Base-by-base conservation (phyloP, 2,329 filamentous ascomycete species). In the Zymoseptoria tritici region DNA sequence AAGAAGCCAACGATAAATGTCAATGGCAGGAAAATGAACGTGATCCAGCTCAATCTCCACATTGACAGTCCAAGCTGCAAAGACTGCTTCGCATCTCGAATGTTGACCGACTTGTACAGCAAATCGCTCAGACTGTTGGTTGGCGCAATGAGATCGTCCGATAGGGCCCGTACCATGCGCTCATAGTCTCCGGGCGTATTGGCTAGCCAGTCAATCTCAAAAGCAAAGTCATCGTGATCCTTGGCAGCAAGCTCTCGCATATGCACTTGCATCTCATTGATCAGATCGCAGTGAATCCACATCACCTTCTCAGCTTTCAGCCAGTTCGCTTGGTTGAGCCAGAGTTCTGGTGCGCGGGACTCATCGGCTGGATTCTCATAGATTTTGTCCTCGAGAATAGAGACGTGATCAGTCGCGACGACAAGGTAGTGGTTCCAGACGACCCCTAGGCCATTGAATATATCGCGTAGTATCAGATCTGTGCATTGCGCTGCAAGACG, bases 21-120 rank as follows among this genome's bases (percentile, higher is more conserved):
- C 9, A 82, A 69, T 0, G 80, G 83, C 70, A 90, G 85, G 68
- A 90, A 79, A 72, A 93, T 92, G 71, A 92, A 89, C 56, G 87
- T 89, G 16, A 86, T 88, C 56, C 85, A 86, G 52, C 84, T 82
- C 16, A 86, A 80, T 21, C 85, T 73, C 78, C 74, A 79, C 79
- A 81, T 81, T 64, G 72, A 76, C 3, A 79, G 68, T 4, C 78
- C 78, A 1, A 82, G 73, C 57, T 80, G 77, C 3, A 82, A 70
- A 0, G 75, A 79, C 58, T 80, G 77, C 2, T 79, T 73, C 2
- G 79, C 77, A 64, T 83, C 80, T 29, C 80, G 73, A 57, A 82
- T 82, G 3, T 76, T 79, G 4, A 82, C 80, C 9, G 75, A 78
- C 63, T 81, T 81, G 65, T 83, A 83, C 75, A 82, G 78, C 56